These are phyloP conservation scores for Calvatia gigantea DNA, from an alignment of 768 basidiomycete genomes.

Conservation along the genomic window DNA sequence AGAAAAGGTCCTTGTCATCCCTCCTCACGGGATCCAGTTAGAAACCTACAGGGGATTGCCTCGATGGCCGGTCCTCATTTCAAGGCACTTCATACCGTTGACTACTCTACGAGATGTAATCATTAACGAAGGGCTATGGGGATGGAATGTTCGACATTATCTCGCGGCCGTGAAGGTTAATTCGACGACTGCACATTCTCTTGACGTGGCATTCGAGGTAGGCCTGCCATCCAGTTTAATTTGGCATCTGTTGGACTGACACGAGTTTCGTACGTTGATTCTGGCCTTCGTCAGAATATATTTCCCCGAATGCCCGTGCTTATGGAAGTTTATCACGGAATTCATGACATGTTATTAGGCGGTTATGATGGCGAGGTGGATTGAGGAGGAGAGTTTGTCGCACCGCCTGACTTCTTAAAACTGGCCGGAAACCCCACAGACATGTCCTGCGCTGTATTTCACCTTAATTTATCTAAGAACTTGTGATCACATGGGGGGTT, in stretches of 20 bases:
- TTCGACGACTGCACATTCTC: constrained; percentile 21
- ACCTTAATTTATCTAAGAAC: no score
- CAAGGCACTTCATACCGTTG: constrained; percentile 58
- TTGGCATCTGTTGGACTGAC: neutral
- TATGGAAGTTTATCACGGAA: constrained; percentile 53
- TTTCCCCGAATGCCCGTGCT: constrained; percentile 64
- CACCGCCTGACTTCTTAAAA: neutral
- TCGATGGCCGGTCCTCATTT: constrained; percentile 29
- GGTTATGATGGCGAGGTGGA: neutral
- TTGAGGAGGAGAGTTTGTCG: neutral
- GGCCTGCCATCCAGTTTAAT: constrained; percentile 14
- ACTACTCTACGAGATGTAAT: constrained; percentile 53
- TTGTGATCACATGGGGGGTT: no score
- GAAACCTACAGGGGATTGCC: constrained; percentile 66
- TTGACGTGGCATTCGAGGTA: constrained; percentile 65
- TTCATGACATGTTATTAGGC: constrained; percentile 41
- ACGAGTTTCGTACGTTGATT: no score
- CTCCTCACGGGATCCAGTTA: constrained; percentile 68
- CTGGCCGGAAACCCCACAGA: no score
- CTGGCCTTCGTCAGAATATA: constrained; percentile 61
- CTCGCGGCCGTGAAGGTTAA: constrained; percentile 44
- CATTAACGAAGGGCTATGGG: constrained; percentile 68
- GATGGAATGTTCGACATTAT: constrained; percentile 75
- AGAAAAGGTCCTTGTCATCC: constrained; percentile 73
- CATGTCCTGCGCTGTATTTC: no score